Evolutionary conservation across 257 asterid species (phyloP).

Genomic region (Solanum megistacrolobum): DNA sequence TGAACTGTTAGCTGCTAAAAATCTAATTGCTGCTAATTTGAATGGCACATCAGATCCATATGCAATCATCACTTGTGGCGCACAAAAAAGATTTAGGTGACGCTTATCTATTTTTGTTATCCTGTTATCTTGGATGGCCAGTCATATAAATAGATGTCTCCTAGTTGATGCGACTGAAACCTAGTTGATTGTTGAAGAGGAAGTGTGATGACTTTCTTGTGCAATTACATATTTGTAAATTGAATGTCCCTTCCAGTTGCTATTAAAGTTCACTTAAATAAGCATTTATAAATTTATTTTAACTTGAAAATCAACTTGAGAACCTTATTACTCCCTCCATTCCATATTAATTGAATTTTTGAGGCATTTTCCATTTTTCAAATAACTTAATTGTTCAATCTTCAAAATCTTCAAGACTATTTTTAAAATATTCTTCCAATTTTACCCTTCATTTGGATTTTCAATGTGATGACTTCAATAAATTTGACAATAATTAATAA

Average conservation of each 20-base stretch:
- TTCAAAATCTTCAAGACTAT: no score
- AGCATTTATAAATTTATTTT: not conserved
- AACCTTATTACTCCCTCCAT: not conserved
- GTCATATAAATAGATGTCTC: not conserved
- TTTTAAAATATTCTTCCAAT: no score
- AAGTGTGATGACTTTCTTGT: not conserved
- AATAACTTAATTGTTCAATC: no score
- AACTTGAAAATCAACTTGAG: not conserved
- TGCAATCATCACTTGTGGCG: slow-evolving; percentile 74
- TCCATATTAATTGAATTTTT: no score
- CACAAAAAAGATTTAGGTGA: slow-evolving; percentile 85
- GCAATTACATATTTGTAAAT: not conserved
- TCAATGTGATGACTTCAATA: no score
- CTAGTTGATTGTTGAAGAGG: not conserved
- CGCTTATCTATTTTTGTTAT: not conserved
- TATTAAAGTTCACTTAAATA: not conserved
- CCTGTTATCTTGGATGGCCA: not conserved
- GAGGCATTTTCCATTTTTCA: no score
- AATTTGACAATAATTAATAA: no score
- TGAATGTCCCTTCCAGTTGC: not conserved
- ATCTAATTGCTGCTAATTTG: slow-evolving; percentile 76
- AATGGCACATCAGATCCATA: slow-evolving; percentile 95
- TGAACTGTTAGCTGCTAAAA: slow-evolving; percentile 89
- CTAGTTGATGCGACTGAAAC: not conserved
- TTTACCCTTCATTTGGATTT: no score